These are phyloP conservation scores for Blyttiomyces sp. DNA, from an alignment of 371 early-diverging fungal genomes.

Conservation along the genomic window DNA sequence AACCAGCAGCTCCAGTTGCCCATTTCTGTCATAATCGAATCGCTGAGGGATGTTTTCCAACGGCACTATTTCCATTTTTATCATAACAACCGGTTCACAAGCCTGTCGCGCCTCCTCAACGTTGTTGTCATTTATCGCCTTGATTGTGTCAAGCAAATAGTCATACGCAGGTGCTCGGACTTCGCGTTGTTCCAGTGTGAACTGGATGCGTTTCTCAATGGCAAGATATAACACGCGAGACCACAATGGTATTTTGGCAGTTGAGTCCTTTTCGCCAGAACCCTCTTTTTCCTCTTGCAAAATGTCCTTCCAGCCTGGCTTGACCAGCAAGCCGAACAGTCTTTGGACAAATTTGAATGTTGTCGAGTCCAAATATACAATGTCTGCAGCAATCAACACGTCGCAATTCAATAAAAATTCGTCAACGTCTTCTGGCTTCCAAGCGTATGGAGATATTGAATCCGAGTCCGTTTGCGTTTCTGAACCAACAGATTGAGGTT, in stretches of 20 bases:
- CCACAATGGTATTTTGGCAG: background rate
- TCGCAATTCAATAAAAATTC: constrained; percentile 9
- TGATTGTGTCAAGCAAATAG: constrained; percentile 19
- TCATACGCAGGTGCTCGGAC: constrained; percentile 25
- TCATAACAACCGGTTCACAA: background rate
- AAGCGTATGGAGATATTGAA: constrained; percentile 1
- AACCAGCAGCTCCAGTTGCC: constrained; percentile 9
- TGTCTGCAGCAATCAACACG: constrained; percentile 29
- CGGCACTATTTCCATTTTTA: background rate
- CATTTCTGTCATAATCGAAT: constrained; percentile 10
- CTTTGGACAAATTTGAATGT: constrained; percentile 27
- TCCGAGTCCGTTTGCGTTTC: background rate
- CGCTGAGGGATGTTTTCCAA: constrained; percentile 1
- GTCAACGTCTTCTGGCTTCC: constrained; percentile 3
- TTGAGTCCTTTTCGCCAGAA: background rate
- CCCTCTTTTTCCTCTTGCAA: background rate
- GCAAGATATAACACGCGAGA: constrained; percentile 21
- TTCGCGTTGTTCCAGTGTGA: constrained; percentile 15
- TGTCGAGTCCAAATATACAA: constrained; percentile 29
- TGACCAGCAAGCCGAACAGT: constrained; percentile 10
- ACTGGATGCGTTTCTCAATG: constrained; percentile 31
- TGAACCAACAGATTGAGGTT: background rate
- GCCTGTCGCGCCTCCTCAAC: background rate
- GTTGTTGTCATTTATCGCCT: constrained; percentile 26
- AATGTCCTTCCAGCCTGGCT: background rate